Evolutionary conservation across 2,329 filamentous ascomycete species (phyloP).

Genomic region (Fusarium nygamai): DNA sequence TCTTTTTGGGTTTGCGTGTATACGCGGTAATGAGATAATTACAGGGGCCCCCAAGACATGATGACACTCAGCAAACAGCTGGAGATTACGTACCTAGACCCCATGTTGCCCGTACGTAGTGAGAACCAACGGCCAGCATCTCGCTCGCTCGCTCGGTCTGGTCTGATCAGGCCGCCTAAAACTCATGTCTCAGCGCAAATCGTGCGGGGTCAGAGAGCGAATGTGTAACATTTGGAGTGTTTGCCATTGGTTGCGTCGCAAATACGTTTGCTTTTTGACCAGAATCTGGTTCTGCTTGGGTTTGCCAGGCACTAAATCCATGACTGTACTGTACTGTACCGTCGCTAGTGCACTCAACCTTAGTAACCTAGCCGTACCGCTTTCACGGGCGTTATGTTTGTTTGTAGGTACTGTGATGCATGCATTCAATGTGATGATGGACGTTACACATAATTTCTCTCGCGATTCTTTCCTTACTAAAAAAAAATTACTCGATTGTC

Average conservation of each 20-base stretch:
- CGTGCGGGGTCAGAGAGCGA: conserved; percentile 10
- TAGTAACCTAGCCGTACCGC: too few relatives aligned
- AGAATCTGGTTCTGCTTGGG: neutral
- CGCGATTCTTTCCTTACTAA: neutral
- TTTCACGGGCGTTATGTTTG: neutral
- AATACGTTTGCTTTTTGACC: neutral
- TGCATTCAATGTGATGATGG: neutral
- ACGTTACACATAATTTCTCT: neutral
- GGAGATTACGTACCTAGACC: neutral
- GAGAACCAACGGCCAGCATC: neutral
- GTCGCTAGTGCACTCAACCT: neutral
- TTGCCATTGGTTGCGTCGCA: neutral
- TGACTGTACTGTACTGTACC: neutral
- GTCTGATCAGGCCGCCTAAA: neutral
- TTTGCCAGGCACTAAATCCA: neutral
- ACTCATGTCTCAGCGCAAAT: neutral
- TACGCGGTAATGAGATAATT: neutral
- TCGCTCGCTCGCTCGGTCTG: neutral
- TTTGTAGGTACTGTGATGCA: neutral
- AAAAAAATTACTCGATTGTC: neutral
- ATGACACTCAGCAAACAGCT: neutral
- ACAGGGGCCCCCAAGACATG: neutral
- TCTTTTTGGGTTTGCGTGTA: neutral
- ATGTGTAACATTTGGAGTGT: conserved; percentile 3
- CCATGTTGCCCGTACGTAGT: neutral